Evolutionary conservation across 345 rosid species (phyloP).

Genomic region (Rhodamnia rubescens): DNA sequence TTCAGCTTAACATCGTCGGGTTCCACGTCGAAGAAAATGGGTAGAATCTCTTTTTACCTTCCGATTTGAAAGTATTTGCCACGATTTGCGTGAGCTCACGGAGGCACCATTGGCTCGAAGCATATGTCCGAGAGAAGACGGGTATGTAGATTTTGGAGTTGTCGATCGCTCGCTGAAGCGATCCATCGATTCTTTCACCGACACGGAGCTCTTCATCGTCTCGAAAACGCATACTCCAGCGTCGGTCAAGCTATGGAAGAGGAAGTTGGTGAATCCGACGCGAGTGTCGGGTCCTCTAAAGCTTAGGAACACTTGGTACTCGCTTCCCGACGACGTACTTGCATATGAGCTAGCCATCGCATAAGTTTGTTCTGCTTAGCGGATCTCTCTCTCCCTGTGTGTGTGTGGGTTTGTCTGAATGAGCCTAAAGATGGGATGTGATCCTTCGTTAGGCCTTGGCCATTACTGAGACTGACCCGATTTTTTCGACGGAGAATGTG

Average conservation of each 20-base stretch:
- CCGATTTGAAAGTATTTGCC: background rate
- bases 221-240: background rate
- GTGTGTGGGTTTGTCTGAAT: background rate
- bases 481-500: background rate
- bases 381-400: background rate
- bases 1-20: background rate
- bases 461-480: fast-evolving
- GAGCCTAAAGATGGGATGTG: background rate
- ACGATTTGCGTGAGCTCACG: background rate
- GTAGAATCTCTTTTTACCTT: background rate
- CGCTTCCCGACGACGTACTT: background rate
- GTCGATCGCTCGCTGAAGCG: background rate
- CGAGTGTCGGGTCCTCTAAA: background rate
- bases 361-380: background rate
- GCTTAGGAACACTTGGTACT: background rate
- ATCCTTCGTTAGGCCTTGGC: background rate
- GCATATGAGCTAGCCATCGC: background rate
- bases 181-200: background rate
- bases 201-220: background rate
- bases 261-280: background rate
- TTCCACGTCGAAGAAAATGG: background rate
- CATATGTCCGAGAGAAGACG: background rate
- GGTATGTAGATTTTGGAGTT: background rate
- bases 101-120: background rate
- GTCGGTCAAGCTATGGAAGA: background rate